Base-by-base conservation (phyloP, 2,329 filamentous ascomycete genomes). In the Cadophora luteo-olivacea region DNA sequence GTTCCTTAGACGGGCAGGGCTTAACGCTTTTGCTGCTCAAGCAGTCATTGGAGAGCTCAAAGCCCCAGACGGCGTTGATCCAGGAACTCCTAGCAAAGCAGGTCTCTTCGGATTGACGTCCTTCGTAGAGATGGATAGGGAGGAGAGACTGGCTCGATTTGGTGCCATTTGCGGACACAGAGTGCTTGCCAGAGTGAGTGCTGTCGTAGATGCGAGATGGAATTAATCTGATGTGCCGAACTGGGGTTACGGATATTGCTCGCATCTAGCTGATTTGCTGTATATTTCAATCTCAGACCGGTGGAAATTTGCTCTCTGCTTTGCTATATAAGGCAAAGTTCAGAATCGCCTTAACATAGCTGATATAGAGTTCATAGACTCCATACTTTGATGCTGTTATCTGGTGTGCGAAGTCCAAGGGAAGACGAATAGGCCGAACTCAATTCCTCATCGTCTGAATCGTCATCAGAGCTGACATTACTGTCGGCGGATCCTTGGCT, bases 1-100 rank as follows among this genome's bases (percentile, higher is more conserved):
- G 11, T 91, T 92, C 70, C 81, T 94, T 29, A 83, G 91, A 16
- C 82, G 83, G 29, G 84, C 85, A 0, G 92, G 92, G 0, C 78
- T 93, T 76, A 94, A 94, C 77, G 84, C 87, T 0, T 93, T 88
- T 76, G 91, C 91, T 2, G 91, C 92, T 2, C 91, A 93, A 76
- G 82, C 83, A 11, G 81, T 93, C 1, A 79, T 92, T 41, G 80
- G 79, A 0, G 77, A 78, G n/a, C 67, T 88, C 14, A 83, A 83
- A 71, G 73, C 73, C 7, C 79, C 78, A 7, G 74, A 75, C 22
- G 72, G 65, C 29, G 66, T 70, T 4, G 57, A 72, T 52, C 60
- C 33, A 41, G 25, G 12, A 45, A 66, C 61, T 62, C 65, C 67
- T 16, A 70, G 55, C 36, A 73, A 74, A 67, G 67, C 66, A 11